Evolutionary conservation across 345 rosid genomes (phyloP).

Genomic region (Stellera chamaejasme): DNA sequence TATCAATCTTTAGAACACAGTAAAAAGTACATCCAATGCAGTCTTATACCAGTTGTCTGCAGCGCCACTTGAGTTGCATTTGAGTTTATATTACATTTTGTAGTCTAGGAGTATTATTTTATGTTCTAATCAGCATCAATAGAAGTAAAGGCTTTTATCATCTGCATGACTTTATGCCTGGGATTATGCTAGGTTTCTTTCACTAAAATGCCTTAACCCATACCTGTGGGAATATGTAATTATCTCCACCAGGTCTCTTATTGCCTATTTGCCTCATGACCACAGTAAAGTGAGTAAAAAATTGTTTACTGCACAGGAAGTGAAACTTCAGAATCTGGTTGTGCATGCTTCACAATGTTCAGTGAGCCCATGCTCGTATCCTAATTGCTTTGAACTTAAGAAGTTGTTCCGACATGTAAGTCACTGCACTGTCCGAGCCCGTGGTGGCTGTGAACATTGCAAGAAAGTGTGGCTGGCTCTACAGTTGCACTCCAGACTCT

Average conservation of each 20-base stretch:
- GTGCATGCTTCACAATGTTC: conserved; percentile 32
- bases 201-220: too few species aligned
- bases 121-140: not conserved
- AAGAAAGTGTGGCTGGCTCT: conserved; percentile 17
- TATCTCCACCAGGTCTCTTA: not conserved
- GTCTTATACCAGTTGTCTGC: not conserved
- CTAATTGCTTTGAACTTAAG: conserved; percentile 26
- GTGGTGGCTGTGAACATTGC: conserved; percentile 25
- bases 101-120: not conserved
- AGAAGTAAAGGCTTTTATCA: too few species aligned
- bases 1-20: not conserved
- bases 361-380: conserved; percentile 22
- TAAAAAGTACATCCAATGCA: not conserved
- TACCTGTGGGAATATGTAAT: not conserved
- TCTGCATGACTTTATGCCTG: too few species aligned
- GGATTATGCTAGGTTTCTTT: too few species aligned
- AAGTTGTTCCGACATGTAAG: conserved; percentile 26
- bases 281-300: not conserved
- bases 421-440: conserved; percentile 19
- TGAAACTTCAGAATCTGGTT: conserved; percentile 22
- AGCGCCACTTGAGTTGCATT: not conserved
- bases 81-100: not conserved
- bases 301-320: conserved; percentile 17
- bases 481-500: conserved; percentile 23
- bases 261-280: not conserved